Evolutionary conservation across 352 stramenopile species (phyloP).

Genomic region (Peronospora farinosa): DNA sequence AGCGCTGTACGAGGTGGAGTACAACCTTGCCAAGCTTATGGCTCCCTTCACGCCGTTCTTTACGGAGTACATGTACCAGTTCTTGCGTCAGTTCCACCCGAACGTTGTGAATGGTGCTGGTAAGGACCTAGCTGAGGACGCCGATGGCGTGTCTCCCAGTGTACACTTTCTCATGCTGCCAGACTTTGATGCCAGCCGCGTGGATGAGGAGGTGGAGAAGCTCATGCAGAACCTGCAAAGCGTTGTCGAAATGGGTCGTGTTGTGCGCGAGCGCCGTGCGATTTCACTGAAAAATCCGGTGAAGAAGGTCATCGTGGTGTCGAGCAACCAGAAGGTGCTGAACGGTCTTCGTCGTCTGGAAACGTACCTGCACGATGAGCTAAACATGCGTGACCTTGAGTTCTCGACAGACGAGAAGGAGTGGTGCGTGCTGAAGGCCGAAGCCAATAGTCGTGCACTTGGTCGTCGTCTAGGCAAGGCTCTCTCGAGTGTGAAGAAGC

Average conservation of each 20-base stretch:
- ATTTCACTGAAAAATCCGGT: slow-evolving; percentile 97
- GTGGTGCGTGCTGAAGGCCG: slow-evolving; percentile 91
- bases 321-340: slow-evolving; percentile 74
- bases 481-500: slow-evolving; percentile 88
- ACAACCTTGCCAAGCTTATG: slow-evolving; percentile 94
- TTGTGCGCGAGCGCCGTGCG: slow-evolving; percentile 93
- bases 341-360: slow-evolving; percentile 74
- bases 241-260: slow-evolving; percentile 94
- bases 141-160: slow-evolving; percentile 88
- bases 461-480: slow-evolving; percentile 96
- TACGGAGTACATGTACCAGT: slow-evolving; percentile 99
- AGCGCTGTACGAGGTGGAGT: slow-evolving; percentile 97
- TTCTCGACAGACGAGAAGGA: slow-evolving; percentile 86
- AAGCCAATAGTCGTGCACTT: slow-evolving; percentile 91
- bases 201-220: slow-evolving; percentile 91
- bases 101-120: slow-evolving; percentile 56
- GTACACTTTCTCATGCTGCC: slow-evolving; percentile 96
- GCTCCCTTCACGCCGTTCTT: slow-evolving; percentile 99
- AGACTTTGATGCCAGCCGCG: slow-evolving; percentile 85
- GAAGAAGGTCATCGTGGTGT: slow-evolving; percentile 94
- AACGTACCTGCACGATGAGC: slow-evolving; percentile 95
- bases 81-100: slow-evolving; percentile 94
- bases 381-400: slow-evolving; percentile 93
- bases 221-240: slow-evolving; percentile 94
- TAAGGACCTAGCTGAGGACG: slow-evolving; percentile 85